These are phyloP conservation scores for Lasiodiplodia citricola DNA, from an alignment of 2,329 filamentous ascomycete genomes.

Conservation along the genomic window DNA sequence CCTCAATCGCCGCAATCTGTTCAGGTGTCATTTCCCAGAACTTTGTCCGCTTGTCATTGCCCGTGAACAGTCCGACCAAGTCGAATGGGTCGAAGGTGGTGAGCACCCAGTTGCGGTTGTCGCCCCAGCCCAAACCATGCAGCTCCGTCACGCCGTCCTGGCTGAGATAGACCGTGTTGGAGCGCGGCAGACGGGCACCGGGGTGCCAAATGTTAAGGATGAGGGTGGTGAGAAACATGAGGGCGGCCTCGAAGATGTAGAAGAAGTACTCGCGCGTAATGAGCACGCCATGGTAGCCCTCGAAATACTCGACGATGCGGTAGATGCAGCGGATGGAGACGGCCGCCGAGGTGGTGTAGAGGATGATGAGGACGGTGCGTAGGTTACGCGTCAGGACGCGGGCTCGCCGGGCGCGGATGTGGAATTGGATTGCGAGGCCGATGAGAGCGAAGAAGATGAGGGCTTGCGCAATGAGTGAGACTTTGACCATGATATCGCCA, in stretches of 20 bases:
- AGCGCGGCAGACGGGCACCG: constrained; percentile 54
- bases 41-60: constrained; percentile 41
- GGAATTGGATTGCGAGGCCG: constrained; percentile 52
- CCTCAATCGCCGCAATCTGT: constrained; percentile 36
- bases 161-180: constrained; percentile 57
- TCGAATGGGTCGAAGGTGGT: constrained; percentile 48
- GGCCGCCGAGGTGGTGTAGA: constrained; percentile 56
- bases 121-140: constrained; percentile 56
- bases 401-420: constrained; percentile 48
- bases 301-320: constrained; percentile 58
- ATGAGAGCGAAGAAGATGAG: constrained; percentile 57
- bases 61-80: constrained; percentile 38
- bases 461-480: constrained; percentile 58
- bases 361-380: constrained; percentile 49
- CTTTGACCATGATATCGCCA: constrained; percentile 55
- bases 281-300: constrained; percentile 45
- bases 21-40: constrained; percentile 46
- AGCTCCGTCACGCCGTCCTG: constrained; percentile 49
- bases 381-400: constrained; percentile 52
- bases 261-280: constrained; percentile 57
- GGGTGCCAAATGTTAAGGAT: constrained; percentile 60
- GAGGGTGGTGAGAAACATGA: constrained; percentile 59
- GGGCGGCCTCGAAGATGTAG: constrained; percentile 59
- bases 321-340: constrained; percentile 58
- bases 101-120: constrained; percentile 51